Evolutionary conservation across 208 protist species (phyloP), one percentile per base, ranked within the genome.

Genomic region (Crithidia sp.): DNA sequence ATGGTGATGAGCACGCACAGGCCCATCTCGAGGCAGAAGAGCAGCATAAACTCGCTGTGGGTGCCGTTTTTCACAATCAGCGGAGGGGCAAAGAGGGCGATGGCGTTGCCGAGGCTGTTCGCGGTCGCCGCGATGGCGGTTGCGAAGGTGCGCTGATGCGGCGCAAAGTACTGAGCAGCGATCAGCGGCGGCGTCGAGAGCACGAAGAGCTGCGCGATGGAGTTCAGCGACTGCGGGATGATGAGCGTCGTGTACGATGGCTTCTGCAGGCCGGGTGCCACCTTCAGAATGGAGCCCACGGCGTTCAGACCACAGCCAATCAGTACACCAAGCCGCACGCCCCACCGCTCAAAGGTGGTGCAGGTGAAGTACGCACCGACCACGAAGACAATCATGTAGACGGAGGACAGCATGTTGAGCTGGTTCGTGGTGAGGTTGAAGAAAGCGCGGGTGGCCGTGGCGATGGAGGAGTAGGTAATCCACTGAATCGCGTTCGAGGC

Each of bases 351-450:
- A 72, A 92, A 92, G 2, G 85, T 87, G 17, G 87, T 90, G 66
- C 84, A 90, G 41, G 85, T 90, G 28, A 92, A 84, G 60, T 85
- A 82, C 0, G 76, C 84, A 12, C 87, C 87, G n/a, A 70, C 70
- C 5, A 79, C 88, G 52, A 89, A 91, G 37, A 93, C 71, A 49
- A 94, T 90, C 89, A 94, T 94, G 74, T 92, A 94, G n/a, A 94
- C 81, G 37, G 83, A 86, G 10, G 86, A 92, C 45, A 94, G 75
- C 77, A 86, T 73, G 71, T 94, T 92, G 58, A 94, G 65, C 86
- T 94, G 41, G 43, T 77, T 82, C 2, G 86, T 90, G 37, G 77
- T 83, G 19, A 91, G 58, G 54, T 80, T 28, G 67, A 94, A 94
- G 60, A 87, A 90, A 12, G 76, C 71, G 6, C 67, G 17, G 3